Evolutionary conservation across 768 basidiomycete genomes (phyloP).

Genomic region (Fistulinella prunicolor): DNA sequence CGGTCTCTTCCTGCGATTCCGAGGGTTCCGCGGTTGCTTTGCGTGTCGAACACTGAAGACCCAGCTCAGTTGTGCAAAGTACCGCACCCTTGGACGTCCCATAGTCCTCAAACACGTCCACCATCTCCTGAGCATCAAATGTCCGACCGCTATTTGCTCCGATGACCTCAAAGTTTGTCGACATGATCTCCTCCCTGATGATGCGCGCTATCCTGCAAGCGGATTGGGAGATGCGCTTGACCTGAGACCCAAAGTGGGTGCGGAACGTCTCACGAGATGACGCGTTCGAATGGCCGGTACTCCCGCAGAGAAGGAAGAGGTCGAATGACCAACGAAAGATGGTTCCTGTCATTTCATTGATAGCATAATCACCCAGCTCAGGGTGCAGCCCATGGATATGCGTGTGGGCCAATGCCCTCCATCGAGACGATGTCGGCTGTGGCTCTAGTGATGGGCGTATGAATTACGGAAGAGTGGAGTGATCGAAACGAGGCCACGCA

Average conservation of each 20-base stretch:
- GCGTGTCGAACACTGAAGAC: slow-evolving; percentile 61
- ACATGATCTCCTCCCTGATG: slow-evolving; percentile 72
- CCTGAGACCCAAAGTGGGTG: slow-evolving; percentile 53
- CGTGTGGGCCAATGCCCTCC: slow-evolving; percentile 70
- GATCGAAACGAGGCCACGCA: slow-evolving; percentile 26
- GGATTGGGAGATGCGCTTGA: slow-evolving; percentile 62
- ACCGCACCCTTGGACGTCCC: slow-evolving; percentile 49
- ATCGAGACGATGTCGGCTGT: slow-evolving; percentile 74
- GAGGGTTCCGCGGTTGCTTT: slow-evolving; percentile 26
- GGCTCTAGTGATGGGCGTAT: slow-evolving; percentile 46
- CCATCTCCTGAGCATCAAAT: slow-evolving; percentile 53
- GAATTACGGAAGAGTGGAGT: slow-evolving; percentile 10
- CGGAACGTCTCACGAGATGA: slow-evolving; percentile 43
- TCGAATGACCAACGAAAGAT: slow-evolving; percentile 72
- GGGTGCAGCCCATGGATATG: slow-evolving; percentile 69
- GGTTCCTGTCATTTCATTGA: slow-evolving; percentile 70
- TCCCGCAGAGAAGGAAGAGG: slow-evolving; percentile 63
- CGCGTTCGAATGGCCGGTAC: slow-evolving; percentile 37
- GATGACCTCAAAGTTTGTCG: slow-evolving; percentile 70
- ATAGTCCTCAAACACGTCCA: slow-evolving; percentile 63
- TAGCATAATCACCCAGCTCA: slow-evolving; percentile 58
- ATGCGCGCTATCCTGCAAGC: slow-evolving; percentile 63
- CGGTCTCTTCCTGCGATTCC: slow-evolving; percentile 37
- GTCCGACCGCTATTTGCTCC: slow-evolving; percentile 51
- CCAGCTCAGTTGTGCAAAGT: slow-evolving; percentile 69